These are phyloP conservation scores for Phytophthora litchii DNA, from an alignment of 352 stramenopile genomes.

Conservation along the genomic window DNA sequence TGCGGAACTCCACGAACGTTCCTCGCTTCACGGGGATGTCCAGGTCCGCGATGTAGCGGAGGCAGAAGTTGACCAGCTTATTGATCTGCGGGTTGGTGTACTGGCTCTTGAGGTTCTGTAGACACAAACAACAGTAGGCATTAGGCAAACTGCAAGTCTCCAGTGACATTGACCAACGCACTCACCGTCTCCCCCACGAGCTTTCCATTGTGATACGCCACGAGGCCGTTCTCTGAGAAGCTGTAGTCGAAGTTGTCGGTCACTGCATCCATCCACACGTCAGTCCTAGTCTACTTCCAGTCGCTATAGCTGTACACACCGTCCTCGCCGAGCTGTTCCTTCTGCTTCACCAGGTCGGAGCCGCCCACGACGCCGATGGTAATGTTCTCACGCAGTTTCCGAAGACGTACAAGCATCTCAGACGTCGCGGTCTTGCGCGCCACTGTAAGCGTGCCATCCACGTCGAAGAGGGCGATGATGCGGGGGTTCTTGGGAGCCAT, in stretches of 20 bases:
- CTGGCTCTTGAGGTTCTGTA: conserved; percentile 92
- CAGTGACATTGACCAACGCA: background rate
- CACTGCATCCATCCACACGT: conserved; percentile 52
- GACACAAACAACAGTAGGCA: conserved; percentile 5
- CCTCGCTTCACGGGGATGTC: conserved; percentile 98
- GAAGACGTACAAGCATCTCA: conserved; percentile 95
- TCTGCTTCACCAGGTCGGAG: conserved; percentile 98
- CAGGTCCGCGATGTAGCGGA: conserved; percentile 94
- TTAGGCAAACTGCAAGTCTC: background rate
- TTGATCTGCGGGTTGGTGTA: conserved; percentile 98
- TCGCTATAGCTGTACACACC: conserved; percentile 44
- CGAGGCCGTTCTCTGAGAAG: conserved; percentile 99
- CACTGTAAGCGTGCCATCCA: conserved; percentile 98
- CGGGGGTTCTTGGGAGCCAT: conserved; percentile 84
- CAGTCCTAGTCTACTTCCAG: background rate
- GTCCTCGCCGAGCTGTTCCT: conserved; percentile 97
- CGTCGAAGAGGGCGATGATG: conserved; percentile 98
- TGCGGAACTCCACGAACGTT: conserved; percentile 99
- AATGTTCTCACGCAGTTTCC: conserved; percentile 92
- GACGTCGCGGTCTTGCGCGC: conserved; percentile 91
- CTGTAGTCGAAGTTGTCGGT: conserved; percentile 98
- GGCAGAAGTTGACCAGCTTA: conserved; percentile 96
- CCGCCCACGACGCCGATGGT: conserved; percentile 98
- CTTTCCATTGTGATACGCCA: conserved; percentile 96
- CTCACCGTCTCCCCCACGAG: conserved; percentile 89